These are phyloP conservation scores for Chamaenerion angustifolium DNA, from an alignment of 345 rosid genomes.

Conservation along the genomic window DNA sequence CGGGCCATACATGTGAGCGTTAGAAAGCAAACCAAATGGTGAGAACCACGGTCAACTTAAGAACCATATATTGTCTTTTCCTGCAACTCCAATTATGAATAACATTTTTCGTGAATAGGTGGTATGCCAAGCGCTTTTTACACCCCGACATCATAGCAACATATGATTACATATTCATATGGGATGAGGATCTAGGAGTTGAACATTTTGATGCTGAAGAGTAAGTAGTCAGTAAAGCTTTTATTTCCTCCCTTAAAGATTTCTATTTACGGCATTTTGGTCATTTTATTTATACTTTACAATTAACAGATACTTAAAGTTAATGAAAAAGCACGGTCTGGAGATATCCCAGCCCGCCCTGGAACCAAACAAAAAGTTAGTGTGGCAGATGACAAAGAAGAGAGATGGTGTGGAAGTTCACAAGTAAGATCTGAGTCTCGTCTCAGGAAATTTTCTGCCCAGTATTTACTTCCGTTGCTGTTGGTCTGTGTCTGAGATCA, in stretches of 20 bases:
- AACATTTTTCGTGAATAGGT: constrained; percentile 37
- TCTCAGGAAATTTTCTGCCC: too few relatives aligned
- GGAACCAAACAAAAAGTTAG: constrained; percentile 70
- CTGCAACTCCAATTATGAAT: not conserved
- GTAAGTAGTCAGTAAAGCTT: constrained; percentile 29
- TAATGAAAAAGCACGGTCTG: constrained; percentile 79
- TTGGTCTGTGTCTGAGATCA: too few relatives aligned
- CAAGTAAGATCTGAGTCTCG: constrained; percentile 38
- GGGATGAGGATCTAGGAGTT: constrained; percentile 97
- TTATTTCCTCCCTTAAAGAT: not conserved
- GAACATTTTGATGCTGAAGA: constrained; percentile 87
- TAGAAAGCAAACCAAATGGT: constrained; percentile 93
- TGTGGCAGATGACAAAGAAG: constrained; percentile 98
- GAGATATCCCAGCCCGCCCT: constrained; percentile 98
- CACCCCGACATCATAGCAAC: constrained; percentile 93
- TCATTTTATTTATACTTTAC: not conserved
- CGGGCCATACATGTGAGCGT: constrained; percentile 82
- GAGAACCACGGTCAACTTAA: constrained; percentile 3
- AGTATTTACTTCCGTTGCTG: too few relatives aligned
- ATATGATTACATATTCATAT: constrained; percentile 88
- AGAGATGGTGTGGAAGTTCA: constrained; percentile 81
- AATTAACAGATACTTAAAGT: constrained; percentile 44
- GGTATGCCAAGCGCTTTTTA: constrained; percentile 99
- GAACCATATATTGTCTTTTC: not conserved
- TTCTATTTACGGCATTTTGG: not conserved